Conservation (phyloP, 306 rosid species). For the Vicia villosa region DNA sequence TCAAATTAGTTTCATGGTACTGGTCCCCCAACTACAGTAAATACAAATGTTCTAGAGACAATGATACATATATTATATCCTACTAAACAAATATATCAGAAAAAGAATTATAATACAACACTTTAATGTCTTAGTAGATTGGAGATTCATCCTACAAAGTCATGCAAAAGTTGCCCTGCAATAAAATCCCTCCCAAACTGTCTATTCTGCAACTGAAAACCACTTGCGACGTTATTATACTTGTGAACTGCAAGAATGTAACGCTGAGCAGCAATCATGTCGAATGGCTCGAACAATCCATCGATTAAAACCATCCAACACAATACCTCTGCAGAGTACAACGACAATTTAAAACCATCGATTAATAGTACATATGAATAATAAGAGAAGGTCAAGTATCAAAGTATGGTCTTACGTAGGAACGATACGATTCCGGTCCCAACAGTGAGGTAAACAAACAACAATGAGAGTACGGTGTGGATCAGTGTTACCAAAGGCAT, state of each 20-base stretch:
- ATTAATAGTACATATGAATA: background rate
- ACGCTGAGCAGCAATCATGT: slow-evolving; percentile 58
- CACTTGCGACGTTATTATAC: slow-evolving; percentile 50
- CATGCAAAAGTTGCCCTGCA: slow-evolving; percentile 78
- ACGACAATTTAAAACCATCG: background rate
- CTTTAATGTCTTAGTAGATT: background rate
- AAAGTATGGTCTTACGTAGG: slow-evolving; percentile 61
- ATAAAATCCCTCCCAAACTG: slow-evolving; percentile 70
- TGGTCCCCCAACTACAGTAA: too few species aligned
- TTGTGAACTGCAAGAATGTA: slow-evolving; percentile 56
- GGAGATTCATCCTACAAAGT: slow-evolving; percentile 59
- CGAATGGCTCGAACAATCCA: slow-evolving; percentile 64
- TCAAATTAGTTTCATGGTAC: too few species aligned
- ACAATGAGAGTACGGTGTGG: too few species aligned
- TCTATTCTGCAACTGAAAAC: slow-evolving; percentile 66
- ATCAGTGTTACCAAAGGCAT: too few species aligned
- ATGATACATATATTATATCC: too few species aligned
- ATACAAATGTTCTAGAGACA: too few species aligned
- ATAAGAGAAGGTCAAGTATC: background rate
- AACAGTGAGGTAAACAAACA: too few species aligned
- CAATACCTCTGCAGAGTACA: slow-evolving; percentile 64
- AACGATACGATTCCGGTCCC: too few species aligned
- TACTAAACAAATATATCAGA: too few species aligned
- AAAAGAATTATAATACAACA: too few species aligned
- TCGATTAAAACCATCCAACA: slow-evolving; percentile 97